A percentile compares a stretch with the other conserved stretches of the same genome.
These are phyloP conservation scores for Chlamydomonas applanata DNA, from an alignment of 139 green algal species.

Conservation along the genomic window DNA sequence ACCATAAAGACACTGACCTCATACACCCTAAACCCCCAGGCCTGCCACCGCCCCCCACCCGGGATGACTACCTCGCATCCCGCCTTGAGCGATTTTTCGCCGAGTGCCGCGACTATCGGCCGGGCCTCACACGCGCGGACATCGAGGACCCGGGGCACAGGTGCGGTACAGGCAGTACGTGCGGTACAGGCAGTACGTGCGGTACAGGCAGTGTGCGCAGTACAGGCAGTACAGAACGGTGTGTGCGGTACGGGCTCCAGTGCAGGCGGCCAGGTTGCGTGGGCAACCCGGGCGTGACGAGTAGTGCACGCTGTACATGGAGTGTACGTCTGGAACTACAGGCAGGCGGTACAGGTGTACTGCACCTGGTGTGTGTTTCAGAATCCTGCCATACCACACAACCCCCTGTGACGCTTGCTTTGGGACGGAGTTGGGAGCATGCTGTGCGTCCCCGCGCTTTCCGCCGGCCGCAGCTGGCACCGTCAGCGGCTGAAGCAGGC, in stretches of 20 bases:
- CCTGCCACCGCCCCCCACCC: conserved; percentile 51
- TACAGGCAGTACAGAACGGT: not conserved
- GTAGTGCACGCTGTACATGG: not conserved
- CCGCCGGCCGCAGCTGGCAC: conserved; percentile 29
- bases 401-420: no score
- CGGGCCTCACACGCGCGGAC: conserved; percentile 24
- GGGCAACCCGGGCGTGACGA: not conserved
- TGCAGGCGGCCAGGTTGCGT: not conserved
- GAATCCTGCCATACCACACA: no score
- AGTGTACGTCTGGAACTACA: no score
- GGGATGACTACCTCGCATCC: conserved; percentile 70
- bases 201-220: not conserved
- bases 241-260: not conserved
- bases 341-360: no score
- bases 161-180: no score
- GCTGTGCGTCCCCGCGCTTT: no score
- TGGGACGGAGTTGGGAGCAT: no score
- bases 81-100: conserved; percentile 75
- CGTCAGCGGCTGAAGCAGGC: conserved; percentile 15
- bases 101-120: conserved; percentile 67
- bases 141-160: conserved; percentile 27
- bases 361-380: no score
- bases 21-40: no score
- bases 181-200: no score
- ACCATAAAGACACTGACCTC: no score